Base-by-base conservation (phyloP, 805 yeast species). In the Kuraishia floccosa region DNA sequence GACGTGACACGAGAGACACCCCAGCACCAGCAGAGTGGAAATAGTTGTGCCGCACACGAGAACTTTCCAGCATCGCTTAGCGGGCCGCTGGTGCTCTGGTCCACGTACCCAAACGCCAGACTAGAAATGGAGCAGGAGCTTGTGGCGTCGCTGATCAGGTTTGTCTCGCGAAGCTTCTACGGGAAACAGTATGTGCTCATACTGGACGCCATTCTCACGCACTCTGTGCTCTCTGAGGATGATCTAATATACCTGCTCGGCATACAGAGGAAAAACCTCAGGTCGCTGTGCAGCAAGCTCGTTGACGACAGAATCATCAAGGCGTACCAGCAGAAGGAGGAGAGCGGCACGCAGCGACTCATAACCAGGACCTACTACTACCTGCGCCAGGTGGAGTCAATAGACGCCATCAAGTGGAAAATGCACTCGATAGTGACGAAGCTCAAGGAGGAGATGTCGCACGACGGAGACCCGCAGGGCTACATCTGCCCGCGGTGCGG, bases 361-460 rank as follows among this genome's bases (percentile, higher is more conserved):
- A 74, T 76, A 28, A 69, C 77, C 17, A 68, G 87, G 43, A 80
- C 89, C 3, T 85, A 85, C 45, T 91, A 79, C 56, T 91, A 72
- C 52, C 77, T 89, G 33, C 95, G 85, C 48, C 74, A 72, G 49
- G 84, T 96, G 3, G 94, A 86, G 52, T 94, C 97, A 0, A 83
- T 91, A 25, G 98, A 91, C 56, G 75, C 96, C 3, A 75, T 91
- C 49, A 91, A 91, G 55, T 91, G 97, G 97, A 86, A 87, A 48
- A 82, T 89, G 36, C 95, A 89, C 51, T 72, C 82, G 28, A 68
- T 91, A 17, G 96, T 84, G 10, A 78, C 77, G 42, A 52, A 65
- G 33, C 64, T 87, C 34, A 84, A 84, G 47, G 83, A 80, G 39
- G 94, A 86, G 45, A 69, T 89, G 57, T 76, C 84, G 31, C 81